These are phyloP conservation scores for Hypoxylon sp. DNA, from an alignment of 2,329 filamentous ascomycete species.

Conservation along the genomic window DNA sequence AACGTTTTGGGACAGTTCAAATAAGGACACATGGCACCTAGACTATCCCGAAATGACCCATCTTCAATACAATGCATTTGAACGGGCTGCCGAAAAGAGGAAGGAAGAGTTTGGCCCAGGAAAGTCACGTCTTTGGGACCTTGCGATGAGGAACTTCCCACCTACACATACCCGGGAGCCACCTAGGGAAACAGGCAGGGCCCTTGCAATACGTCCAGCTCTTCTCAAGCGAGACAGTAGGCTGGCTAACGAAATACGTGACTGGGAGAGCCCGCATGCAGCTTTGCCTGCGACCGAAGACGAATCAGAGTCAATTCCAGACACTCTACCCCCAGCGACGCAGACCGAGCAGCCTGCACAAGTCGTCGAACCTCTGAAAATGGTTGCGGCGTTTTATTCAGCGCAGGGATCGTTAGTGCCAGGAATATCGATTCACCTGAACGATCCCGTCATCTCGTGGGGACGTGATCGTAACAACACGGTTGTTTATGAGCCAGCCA, in stretches of 20 bases:
- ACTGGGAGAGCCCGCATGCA: conserved; percentile 49
- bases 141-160: conserved; percentile 73
- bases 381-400: conserved; percentile 74
- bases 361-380: conserved; percentile 55
- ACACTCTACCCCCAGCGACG: conserved; percentile 58
- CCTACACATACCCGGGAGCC: conserved; percentile 55
- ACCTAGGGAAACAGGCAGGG: conserved; percentile 44
- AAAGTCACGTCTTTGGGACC: conserved; percentile 66
- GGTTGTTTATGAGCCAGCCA: conserved; percentile 71
- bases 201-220: conserved; percentile 40
- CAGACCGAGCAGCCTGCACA: conserved; percentile 57
- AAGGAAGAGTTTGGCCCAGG: conserved; percentile 69
- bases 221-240: conserved; percentile 48
- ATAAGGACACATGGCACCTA: conserved; percentile 71
- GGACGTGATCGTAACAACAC: conserved; percentile 81
- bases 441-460: conserved; percentile 80
- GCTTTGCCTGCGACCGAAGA: conserved; percentile 46
- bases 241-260: conserved; percentile 49
- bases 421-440: conserved; percentile 75
- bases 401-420: conserved; percentile 75
- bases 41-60: conserved; percentile 76
- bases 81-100: conserved; percentile 64
- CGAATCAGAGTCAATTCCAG: conserved; percentile 53
- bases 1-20: conserved; percentile 70
- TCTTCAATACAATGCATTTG: conserved; percentile 70